Base-by-base conservation (phyloP, 805 yeast genomes). In the Wickerhamiella spandovensis region DNA sequence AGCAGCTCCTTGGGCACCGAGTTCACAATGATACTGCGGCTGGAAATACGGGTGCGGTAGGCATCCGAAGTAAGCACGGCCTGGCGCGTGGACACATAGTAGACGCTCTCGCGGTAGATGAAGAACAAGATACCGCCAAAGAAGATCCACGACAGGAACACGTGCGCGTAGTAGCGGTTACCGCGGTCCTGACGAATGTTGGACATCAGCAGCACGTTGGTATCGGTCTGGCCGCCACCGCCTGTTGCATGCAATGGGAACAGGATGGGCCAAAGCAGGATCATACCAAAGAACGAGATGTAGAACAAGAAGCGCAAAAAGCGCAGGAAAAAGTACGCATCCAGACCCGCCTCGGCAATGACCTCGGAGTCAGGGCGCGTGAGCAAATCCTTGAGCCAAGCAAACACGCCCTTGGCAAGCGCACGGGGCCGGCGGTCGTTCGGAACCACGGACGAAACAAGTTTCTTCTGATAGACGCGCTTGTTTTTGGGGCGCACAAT, bases 281-380 rank as follows among this genome's bases (percentile, higher is more conserved):
- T 28, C 49, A 78, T 64, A 4, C 85, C 84, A 43, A 78, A 67
- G 1, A 79, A 71, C 51, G 80, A 77, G 41, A 79, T 62, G 5
- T 69, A 53, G 12, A 76, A 69, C 54, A 86, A 69, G 37, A 83
- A 60, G 47, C 76, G 72, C 25, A 92, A 65, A 62, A 84, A 92
- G 56, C 98, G 73, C 54, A 88, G 67, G 64, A 89, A 90, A 62
- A 92, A 81, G 69, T 85, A 90, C 5, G 96, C 97, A 63, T 90
- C 97, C n/a, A 90, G 64, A 17, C 97, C 97, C 20, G 92, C 82
- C 60, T 90, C 94, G 56, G 82, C 80, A 52, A 90, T 77, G 50
- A 89, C 72, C 61, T 84, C 84, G 46, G 82, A 69, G 50, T 84
- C 88, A 0, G 86, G 77, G 61, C 84, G 81, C 46, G 74, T 67